These are phyloP conservation scores for Cornus kousa DNA, from an alignment of 148 eudicot species.

Conservation along the genomic window DNA sequence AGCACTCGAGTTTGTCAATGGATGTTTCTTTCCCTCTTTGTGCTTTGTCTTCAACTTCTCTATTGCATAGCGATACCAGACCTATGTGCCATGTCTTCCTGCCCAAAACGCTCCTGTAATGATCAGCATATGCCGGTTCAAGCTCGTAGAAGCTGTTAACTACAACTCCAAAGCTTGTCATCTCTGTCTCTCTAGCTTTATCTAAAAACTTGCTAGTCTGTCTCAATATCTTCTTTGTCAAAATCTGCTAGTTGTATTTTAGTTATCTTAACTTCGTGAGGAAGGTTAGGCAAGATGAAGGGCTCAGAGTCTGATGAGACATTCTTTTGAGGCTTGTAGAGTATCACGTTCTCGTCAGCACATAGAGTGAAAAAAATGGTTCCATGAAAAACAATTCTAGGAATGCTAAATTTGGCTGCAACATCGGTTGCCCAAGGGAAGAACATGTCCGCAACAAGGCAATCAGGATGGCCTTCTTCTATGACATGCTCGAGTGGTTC, in stretches of 20 bases:
- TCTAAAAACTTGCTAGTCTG: not conserved
- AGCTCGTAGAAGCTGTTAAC: constrained; percentile 33
- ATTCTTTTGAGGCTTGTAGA: constrained; percentile 13
- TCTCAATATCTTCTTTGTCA: not conserved
- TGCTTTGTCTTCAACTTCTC: not conserved
- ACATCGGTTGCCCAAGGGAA: constrained; percentile 31
- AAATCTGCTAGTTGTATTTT: not conserved
- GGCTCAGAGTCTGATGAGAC: constrained; percentile 17
- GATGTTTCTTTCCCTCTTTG: constrained; percentile 17
- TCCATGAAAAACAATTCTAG: constrained; percentile 26
- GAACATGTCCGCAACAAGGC: constrained; percentile 32
- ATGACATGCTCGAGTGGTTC: not conserved
- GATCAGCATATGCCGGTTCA: constrained; percentile 27
- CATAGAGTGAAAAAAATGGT: constrained; percentile 13
- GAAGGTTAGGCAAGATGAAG: constrained; percentile 22
- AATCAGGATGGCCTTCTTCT: constrained; percentile 8
- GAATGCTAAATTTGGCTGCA: constrained; percentile 24
- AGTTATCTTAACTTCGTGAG: constrained; percentile 13
- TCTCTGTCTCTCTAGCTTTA: constrained; percentile 8
- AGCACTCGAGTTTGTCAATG: constrained; percentile 18
- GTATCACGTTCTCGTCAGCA: constrained; percentile 1
- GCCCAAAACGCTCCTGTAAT: constrained; percentile 12
- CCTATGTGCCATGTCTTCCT: constrained; percentile 25
- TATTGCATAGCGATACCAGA: constrained; percentile 16
- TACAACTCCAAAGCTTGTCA: constrained; percentile 14